Conservation (phyloP, 2,329 filamentous ascomycete genomes). For the Capronia epimyces region DNA sequence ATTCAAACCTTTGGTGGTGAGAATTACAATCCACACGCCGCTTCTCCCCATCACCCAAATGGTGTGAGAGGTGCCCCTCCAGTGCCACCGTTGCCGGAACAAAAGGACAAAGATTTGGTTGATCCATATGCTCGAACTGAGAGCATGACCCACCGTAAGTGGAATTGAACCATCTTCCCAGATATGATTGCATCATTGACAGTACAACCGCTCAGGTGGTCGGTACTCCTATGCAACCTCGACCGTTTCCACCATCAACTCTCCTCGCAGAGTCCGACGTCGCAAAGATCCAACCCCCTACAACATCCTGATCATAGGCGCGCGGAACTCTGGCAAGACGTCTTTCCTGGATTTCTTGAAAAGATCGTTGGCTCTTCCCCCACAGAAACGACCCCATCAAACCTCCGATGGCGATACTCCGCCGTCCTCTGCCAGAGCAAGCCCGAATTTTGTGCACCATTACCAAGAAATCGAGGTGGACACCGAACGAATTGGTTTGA, state of each 20-base stretch:
- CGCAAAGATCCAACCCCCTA: slow-evolving; percentile 97
- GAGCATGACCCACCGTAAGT: slow-evolving; percentile 83
- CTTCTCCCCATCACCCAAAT: slow-evolving; percentile 16
- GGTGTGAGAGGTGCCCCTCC: slow-evolving; percentile 18
- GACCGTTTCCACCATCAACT: slow-evolving; percentile 85
- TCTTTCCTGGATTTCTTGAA: slow-evolving; percentile 95
- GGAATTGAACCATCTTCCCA: background rate
- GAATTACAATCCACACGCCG: slow-evolving; percentile 21
- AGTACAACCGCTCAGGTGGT: slow-evolving; percentile 41
- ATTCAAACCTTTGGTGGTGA: slow-evolving; percentile 27
- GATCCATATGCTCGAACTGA: slow-evolving; percentile 79
- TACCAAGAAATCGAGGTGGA: slow-evolving; percentile 95
- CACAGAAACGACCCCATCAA: slow-evolving; percentile 61
- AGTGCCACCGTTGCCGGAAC: slow-evolving; percentile 23
- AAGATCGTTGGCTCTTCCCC: slow-evolving; percentile 73
- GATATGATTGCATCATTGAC: slow-evolving; percentile 4
- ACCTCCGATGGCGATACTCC: slow-evolving; percentile 55
- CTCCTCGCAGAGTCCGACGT: slow-evolving; percentile 81
- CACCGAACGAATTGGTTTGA: slow-evolving; percentile 82
- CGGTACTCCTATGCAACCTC: slow-evolving; percentile 95
- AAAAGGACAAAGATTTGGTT: slow-evolving; percentile 20
- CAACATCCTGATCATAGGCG: slow-evolving; percentile 89
- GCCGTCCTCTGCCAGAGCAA: slow-evolving; percentile 49
- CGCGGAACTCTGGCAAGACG: slow-evolving; percentile 83
- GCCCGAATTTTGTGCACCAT: slow-evolving; percentile 71